Evolutionary conservation across 1,139 yeast genomes (phyloP), one percentile per base, ranked within the genome.

Genomic region (Blastobotrys aristatus): DNA sequence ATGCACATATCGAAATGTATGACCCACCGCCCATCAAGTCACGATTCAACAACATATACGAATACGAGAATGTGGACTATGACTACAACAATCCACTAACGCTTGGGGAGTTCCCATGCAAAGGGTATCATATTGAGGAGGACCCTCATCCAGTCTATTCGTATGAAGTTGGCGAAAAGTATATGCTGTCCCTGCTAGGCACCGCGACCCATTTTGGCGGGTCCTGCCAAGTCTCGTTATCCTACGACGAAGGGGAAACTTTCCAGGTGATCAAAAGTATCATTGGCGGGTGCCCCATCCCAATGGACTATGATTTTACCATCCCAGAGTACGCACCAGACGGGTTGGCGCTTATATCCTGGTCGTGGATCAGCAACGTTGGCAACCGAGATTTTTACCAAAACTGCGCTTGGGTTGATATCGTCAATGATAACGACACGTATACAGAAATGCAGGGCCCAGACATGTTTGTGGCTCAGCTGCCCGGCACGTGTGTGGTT

Each of bases 401-500:
- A 48, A 60, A 60, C 38, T 60, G 64, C 41, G 64, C 64, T 2
- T 57, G 63, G 61, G 61, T 60, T 18, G 52, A 57, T 37, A 53
- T 60, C 32, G 52, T 52, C 30, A 32, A 49, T 22, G 30, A 43
- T 14, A 21, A 32, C 14, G 44, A 34, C 8, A 44, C 29, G 39
- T 49, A 30, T 14, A 48, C 50, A 39, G 47, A 24, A 22, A 48
- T 46, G 26, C 49, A 46, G 8, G 57, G 54, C 4, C 61, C 60
- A 3, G 50, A 46, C 11, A 48, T 58, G 50, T 58, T 54, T 47
- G 53, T 54, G 11, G 59, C 59, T 2, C 57, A 58, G 35, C 31
- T 58, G 20, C 53, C 56, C 1, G 59, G 59, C 7, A 30, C 50
- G 2, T 58, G 62, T 38, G 43, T 39, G 3, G 57, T 57, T 4